phyloP scores from a whole-genome alignment of 2,329 filamentous ascomycete genomes.

The Keithomyces neogunnii region DNA sequence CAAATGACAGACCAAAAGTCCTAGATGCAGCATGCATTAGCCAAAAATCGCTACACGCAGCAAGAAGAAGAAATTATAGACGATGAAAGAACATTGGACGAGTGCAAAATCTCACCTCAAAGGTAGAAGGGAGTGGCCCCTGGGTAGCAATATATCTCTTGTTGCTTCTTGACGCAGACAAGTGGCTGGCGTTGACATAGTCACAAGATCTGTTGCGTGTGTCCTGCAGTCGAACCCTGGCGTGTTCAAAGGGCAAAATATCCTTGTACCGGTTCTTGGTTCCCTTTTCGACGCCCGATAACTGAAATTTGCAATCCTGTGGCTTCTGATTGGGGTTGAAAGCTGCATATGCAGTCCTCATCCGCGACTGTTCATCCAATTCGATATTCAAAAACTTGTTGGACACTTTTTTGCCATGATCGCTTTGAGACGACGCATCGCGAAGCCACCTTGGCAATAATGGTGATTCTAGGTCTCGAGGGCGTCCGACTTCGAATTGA shows the following conservation, averaged over 20 bases:
- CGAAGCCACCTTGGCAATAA: constrained; percentile 71
- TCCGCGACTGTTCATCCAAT: constrained; percentile 77
- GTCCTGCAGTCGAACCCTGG: constrained; percentile 70
- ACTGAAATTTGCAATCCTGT: constrained; percentile 44
- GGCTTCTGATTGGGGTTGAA: constrained; percentile 30
- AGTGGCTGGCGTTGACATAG: constrained; percentile 89
- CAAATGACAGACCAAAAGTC: constrained; percentile 98
- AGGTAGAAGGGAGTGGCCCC: constrained; percentile 85
- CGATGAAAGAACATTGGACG: not conserved
- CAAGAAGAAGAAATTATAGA: no score
- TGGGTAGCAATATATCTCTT: constrained; percentile 95
- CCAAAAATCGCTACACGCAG: not conserved
- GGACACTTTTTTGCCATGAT: constrained; percentile 74
- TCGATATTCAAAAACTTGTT: constrained; percentile 81
- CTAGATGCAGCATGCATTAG: constrained; percentile 31
- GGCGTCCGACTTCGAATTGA: constrained; percentile 54
- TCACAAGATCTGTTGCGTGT: constrained; percentile 66
- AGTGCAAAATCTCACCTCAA: constrained; percentile 57
- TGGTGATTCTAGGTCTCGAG: constrained; percentile 35
- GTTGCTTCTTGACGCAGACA: constrained; percentile 71
- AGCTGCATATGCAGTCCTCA: constrained; percentile 65
- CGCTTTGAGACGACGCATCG: constrained; percentile 52
- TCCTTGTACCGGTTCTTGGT: constrained; percentile 97
- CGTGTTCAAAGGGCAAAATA: constrained; percentile 92
- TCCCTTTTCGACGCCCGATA: constrained; percentile 91